Conservation (phyloP, 129 eudicot species). For the Chrysanthemum seticuspe region DNA sequence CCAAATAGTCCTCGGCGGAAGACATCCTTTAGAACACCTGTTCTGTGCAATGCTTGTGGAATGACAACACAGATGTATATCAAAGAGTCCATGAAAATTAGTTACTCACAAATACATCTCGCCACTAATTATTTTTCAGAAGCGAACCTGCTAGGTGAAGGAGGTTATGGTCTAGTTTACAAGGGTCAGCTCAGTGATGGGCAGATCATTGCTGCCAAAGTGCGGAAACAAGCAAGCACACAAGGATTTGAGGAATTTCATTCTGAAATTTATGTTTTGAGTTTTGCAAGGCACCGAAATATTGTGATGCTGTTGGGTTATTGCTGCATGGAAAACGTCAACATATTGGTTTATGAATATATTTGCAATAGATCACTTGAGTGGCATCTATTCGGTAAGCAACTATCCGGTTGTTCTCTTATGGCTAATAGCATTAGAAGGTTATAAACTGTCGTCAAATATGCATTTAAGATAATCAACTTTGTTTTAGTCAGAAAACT, state of each 20-base stretch:
- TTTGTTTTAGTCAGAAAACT: too few relatives aligned
- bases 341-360: slow-evolving; percentile 75
- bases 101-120: slow-evolving; percentile 62
- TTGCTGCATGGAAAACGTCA: slow-evolving; percentile 79
- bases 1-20: slow-evolving; percentile 28
- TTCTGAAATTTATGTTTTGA: slow-evolving; percentile 70
- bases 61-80: slow-evolving; percentile 64
- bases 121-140: slow-evolving; percentile 66
- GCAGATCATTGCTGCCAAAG: slow-evolving; percentile 74
- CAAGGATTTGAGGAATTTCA: slow-evolving; percentile 78
- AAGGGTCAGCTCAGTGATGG: slow-evolving; percentile 76
- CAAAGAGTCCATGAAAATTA: slow-evolving; percentile 61
- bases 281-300: slow-evolving; percentile 77
- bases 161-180: slow-evolving; percentile 83
- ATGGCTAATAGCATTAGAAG: neutral
- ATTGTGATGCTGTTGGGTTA: slow-evolving; percentile 78
- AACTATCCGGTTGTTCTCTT: neutral
- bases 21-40: slow-evolving; percentile 54
- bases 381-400: slow-evolving; percentile 79
- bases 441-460: neutral
- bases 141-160: slow-evolving; percentile 77
- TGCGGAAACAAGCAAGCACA: slow-evolving; percentile 67
- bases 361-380: slow-evolving; percentile 84
- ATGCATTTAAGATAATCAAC: too few relatives aligned
- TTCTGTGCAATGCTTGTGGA: slow-evolving; percentile 66